Conservation (phyloP, 2,329 filamentous ascomycete species). For the Xylariales sp. region DNA sequence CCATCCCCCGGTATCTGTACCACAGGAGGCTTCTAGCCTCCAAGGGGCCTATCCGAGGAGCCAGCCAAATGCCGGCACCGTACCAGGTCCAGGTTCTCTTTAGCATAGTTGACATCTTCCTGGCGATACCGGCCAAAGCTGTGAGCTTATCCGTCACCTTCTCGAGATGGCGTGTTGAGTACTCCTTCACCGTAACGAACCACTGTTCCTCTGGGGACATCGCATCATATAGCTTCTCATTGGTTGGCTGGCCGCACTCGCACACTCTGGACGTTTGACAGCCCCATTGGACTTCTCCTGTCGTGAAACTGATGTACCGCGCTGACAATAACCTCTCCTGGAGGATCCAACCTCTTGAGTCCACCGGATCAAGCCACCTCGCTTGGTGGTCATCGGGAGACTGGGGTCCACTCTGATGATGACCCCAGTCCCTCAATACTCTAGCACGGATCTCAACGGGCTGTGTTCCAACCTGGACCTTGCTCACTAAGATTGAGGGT, state of each 20-base stretch:
- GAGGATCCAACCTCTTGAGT: slow-evolving; percentile 5
- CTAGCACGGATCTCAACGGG: neutral
- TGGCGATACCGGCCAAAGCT: slow-evolving; percentile 7
- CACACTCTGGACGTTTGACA: slow-evolving; percentile 4
- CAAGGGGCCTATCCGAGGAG: neutral
- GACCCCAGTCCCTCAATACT: slow-evolving; percentile 6
- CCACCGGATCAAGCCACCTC: slow-evolving; percentile 3
- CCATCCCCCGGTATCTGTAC: neutral
- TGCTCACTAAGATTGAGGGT: neutral
- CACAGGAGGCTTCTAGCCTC: slow-evolving; percentile 1
- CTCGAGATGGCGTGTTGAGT: neutral
- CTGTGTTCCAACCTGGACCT: neutral
- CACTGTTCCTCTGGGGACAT: slow-evolving; percentile 3
- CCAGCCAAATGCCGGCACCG: slow-evolving; percentile 6
- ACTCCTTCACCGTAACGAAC: slow-evolving; percentile 2
- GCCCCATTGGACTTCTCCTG: slow-evolving; percentile 9
- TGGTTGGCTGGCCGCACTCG: slow-evolving; percentile 7
- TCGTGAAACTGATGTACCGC: slow-evolving; percentile 4
- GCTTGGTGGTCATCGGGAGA: neutral
- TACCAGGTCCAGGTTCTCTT: neutral
- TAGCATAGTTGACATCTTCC: neutral
- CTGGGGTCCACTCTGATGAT: slow-evolving; percentile 5
- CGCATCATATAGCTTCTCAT: neutral
- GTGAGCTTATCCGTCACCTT: slow-evolving; percentile 1
- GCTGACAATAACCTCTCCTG: slow-evolving; percentile 6